Base-by-base conservation (phyloP, 163 green algal genomes). In the Prototheca stagnorum region DNA sequence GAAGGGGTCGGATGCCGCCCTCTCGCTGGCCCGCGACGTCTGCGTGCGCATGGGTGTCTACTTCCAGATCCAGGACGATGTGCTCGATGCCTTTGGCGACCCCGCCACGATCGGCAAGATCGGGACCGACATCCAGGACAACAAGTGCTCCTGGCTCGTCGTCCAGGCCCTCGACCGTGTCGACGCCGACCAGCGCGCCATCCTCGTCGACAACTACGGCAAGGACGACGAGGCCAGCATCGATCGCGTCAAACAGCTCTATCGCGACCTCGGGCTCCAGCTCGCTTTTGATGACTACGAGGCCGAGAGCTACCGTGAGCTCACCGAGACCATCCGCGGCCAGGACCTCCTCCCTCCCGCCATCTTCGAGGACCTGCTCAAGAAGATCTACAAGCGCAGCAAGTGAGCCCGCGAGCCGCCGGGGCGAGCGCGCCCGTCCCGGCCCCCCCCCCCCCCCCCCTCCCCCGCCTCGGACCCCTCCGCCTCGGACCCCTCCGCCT, bases 1-100 rank as follows among this genome's bases (percentile, higher is more conserved):
- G 31, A 72, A 82, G 5, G 56, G 43, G 34, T 36, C 62, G 33
- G 41, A 46, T 0, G 58, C 44, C 1, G 65, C 68, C 0, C 78
- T 74, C 39, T 48, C 70, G 2, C 53, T 78, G 29, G 80, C 84
- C 2, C 71, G 92, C 61, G 57, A 80, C 4, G 93, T 98, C 49
- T 85, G 81, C 51, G 40, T 94, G 3, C 44, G 84, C 46, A 97
- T 99, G 85, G 90, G 90, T 0, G 75, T 84, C 51, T 99, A 95
- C 70, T 99, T 99, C 57, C 89, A 93, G 77, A 92, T 93, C 53
- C 88, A 97, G 73, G 90, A 98, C 64, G 90, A 99, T 70, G 92
- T 90, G 57, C 68, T 99, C 53, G 90, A 97, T 73, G 94, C 81
- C 65, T 97, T 77, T 67, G 90, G 81, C 16, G 84, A 94, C 53